Evolutionary conservation across 805 yeast genomes (phyloP).

Genomic region (Metschnikowia lunata): DNA sequence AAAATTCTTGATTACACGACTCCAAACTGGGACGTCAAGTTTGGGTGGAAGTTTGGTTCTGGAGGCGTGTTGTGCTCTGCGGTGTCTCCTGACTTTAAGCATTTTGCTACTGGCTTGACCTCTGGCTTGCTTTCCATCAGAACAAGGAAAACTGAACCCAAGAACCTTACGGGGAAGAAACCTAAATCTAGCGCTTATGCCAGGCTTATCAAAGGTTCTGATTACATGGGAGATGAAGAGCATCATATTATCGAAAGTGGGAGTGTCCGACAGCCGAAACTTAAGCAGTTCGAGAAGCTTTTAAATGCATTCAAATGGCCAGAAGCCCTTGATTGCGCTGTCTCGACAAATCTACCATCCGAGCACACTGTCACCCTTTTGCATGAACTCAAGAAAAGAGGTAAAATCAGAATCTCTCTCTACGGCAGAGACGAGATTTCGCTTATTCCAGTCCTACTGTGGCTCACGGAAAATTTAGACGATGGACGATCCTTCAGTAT

Average conservation of each 20-base stretch:
- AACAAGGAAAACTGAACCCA: slow-evolving; percentile 71
- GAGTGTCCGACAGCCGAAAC: slow-evolving; percentile 50
- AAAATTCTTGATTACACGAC: slow-evolving; percentile 82
- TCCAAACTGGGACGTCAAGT: slow-evolving; percentile 78
- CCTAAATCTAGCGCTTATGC: slow-evolving; percentile 61
- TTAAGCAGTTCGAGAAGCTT: slow-evolving; percentile 77
- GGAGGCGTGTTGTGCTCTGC: slow-evolving; percentile 89
- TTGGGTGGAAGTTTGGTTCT: slow-evolving; percentile 92
- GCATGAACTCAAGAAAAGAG: slow-evolving; percentile 81
- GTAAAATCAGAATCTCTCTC: slow-evolving; percentile 80
- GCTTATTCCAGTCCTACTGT: slow-evolving; percentile 78
- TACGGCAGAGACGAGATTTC: slow-evolving; percentile 80
- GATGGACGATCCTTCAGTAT: slow-evolving; percentile 69
- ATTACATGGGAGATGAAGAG: slow-evolving; percentile 86
- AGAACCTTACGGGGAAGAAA: slow-evolving; percentile 45
- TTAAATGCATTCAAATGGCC: slow-evolving; percentile 87
- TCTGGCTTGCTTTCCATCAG: slow-evolving; percentile 86
- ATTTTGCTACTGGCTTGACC: slow-evolving; percentile 86
- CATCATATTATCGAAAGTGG: slow-evolving; percentile 63
- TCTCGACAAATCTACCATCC: slow-evolving; percentile 69
- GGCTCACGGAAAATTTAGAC: slow-evolving; percentile 74
- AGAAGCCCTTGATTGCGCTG: slow-evolving; percentile 87
- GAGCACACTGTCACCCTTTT: slow-evolving; percentile 80
- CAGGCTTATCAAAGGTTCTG: slow-evolving; percentile 85
- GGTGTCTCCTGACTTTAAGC: slow-evolving; percentile 78